Base-by-base conservation (phyloP, 169 alveolate species). In the Plasmodium berghei region DNA sequence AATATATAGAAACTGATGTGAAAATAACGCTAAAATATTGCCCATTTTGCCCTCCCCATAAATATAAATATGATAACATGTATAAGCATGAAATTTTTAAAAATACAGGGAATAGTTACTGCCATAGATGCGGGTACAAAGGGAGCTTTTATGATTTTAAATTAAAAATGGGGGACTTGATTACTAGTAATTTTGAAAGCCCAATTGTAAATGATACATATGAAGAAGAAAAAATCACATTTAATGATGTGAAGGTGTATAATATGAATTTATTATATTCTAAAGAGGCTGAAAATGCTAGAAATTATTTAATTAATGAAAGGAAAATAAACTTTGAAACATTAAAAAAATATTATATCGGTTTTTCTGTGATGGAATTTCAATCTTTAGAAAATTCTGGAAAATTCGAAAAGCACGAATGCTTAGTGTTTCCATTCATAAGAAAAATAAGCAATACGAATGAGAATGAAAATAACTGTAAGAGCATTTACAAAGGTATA, bases 131-230 rank as follows among this genome's bases (percentile, higher is more conserved):
- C 69, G 96, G 96, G 48, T 87, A 63, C 72, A 93, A 90, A 66
- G 98, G 98, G 26, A 90, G 96, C 54, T 90, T 97, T 92, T 96
- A 92, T 83, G 97, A 94, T 87, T 95, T 96, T 85, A 96, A 96
- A 90, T 93, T 92, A 26, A 89, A 90, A 46, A 92, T 95, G 92
- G 96, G 97, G 14, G 98, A 93, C 91, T 72, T 93, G 2, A 88
- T 85, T 42, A 85, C 91, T 42, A 70, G 73, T 49, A 85, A 85
- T 70, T 85, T 85, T 73, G 91, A 85, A 58, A 85, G n/a, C 20
- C 45, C 45, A 1, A 34, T 85, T 22, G 46, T 58, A 22, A 24
- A 16, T 34, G 59, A 70, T 64, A 85, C 73, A 22, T 56, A 70
- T 85, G 87, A 85, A 48, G 91, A 85, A 72, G 91, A 85, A 63